A percentile compares a stretch with the other conserved stretches of the same genome.
These are phyloP conservation scores for Lasiodiplodia theobromae DNA, from an alignment of 2,329 filamentous ascomycete species.

Conservation along the genomic window DNA sequence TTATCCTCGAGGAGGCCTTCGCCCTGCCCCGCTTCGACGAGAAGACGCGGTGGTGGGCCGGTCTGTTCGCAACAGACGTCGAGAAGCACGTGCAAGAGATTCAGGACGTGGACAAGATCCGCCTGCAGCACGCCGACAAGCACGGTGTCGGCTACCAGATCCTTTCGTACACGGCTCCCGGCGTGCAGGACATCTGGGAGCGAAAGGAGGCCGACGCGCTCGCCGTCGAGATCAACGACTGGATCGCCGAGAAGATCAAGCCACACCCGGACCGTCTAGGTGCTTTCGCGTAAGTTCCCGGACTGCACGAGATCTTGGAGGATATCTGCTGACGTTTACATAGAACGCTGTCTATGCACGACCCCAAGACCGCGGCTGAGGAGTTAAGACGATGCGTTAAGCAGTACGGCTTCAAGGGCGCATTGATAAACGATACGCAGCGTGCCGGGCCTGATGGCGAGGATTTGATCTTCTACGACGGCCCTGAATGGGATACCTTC, in stretches of 20 bases:
- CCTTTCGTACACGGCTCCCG: slow-evolving; percentile 57
- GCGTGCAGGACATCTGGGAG: slow-evolving; percentile 57
- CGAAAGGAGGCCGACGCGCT: slow-evolving; percentile 52
- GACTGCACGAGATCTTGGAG: too few species aligned
- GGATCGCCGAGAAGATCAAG: slow-evolving; percentile 53
- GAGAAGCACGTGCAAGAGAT: slow-evolving; percentile 67
- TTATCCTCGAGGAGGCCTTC: slow-evolving; percentile 69
- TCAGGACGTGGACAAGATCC: slow-evolving; percentile 51
- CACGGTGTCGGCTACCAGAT: slow-evolving; percentile 58
- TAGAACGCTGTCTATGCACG: slow-evolving; percentile 42
- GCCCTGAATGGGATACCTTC: slow-evolving; percentile 41
- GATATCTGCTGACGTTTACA: neutral
- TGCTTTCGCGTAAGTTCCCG: slow-evolving; percentile 47
- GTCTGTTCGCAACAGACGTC: slow-evolving; percentile 65
- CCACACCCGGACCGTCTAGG: slow-evolving; percentile 52
- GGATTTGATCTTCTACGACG: slow-evolving; percentile 44
- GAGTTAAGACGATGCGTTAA: slow-evolving; percentile 42
- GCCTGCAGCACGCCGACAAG: slow-evolving; percentile 53
- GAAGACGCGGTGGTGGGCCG: slow-evolving; percentile 67
- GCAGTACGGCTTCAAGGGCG: slow-evolving; percentile 66
- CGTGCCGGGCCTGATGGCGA: slow-evolving; percentile 40
- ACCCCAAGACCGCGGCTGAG: slow-evolving; percentile 41
- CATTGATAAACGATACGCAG: slow-evolving; percentile 56
- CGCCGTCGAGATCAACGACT: slow-evolving; percentile 57
- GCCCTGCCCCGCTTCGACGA: slow-evolving; percentile 65